phyloP scores from a whole-genome alignment of 2,329 filamentous ascomycete genomes.

The Pyrenophora teres region DNA sequence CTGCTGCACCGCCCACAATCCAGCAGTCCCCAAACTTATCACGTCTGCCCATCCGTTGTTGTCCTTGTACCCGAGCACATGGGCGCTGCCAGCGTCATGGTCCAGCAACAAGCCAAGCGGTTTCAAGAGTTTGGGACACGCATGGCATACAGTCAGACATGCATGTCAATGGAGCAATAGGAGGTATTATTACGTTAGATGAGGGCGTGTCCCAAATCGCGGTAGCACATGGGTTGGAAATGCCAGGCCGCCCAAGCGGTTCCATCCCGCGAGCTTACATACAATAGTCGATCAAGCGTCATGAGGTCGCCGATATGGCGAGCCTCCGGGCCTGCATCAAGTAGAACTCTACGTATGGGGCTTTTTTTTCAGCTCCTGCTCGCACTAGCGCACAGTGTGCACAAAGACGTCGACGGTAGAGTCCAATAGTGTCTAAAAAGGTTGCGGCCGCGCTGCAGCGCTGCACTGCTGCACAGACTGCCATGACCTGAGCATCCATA shows the following conservation, averaged over 20 bases:
- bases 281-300: slow-evolving; percentile 3
- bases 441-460: slow-evolving; percentile 6
- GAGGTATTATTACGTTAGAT: slow-evolving; percentile 16
- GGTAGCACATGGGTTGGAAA: slow-evolving; percentile 7
- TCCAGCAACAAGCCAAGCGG: slow-evolving; percentile 8
- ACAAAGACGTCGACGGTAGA: slow-evolving; percentile 13
- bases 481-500: not conserved
- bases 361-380: slow-evolving; percentile 9
- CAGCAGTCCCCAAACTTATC: not conserved
- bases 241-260: slow-evolving; percentile 21
- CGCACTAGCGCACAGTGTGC: slow-evolving; percentile 12
- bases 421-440: slow-evolving; percentile 7
- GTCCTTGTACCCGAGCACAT: slow-evolving; percentile 7
- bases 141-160: slow-evolving; percentile 15
- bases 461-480: slow-evolving; percentile 10
- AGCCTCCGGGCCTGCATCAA: slow-evolving; percentile 9
- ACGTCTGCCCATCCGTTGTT: no score
- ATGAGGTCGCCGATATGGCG: slow-evolving; percentile 7
- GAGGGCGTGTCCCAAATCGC: slow-evolving; percentile 5
- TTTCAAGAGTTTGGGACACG: slow-evolving; percentile 9
- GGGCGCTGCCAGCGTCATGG: slow-evolving; percentile 7
- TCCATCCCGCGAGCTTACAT: slow-evolving; percentile 26
- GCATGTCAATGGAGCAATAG: slow-evolving; percentile 9
- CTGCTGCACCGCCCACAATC: slow-evolving; percentile 7
- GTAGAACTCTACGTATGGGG: slow-evolving; percentile 1